These are phyloP conservation scores for Jacaranda copaia DNA, from an alignment of 257 asterid species.

Conservation along the genomic window DNA sequence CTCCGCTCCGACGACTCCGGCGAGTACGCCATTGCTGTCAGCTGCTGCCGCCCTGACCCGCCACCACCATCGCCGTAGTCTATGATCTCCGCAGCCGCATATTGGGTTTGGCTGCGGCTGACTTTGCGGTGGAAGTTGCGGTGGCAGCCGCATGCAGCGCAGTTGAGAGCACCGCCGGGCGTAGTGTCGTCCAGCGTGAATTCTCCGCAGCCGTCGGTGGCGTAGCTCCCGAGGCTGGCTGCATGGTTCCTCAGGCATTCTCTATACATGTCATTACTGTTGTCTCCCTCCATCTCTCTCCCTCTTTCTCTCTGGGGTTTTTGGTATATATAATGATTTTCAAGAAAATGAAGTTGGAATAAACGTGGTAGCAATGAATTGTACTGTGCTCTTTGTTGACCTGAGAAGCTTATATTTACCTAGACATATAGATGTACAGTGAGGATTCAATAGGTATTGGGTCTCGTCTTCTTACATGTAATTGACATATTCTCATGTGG, in stretches of 20 bases:
- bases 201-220: slow-evolving; percentile 87
- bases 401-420: slow-evolving; percentile 19
- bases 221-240: slow-evolving; percentile 81
- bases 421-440: background rate
- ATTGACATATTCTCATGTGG: slow-evolving; percentile 26
- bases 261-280: slow-evolving; percentile 43
- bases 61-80: slow-evolving; percentile 38
- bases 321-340: slow-evolving; percentile 28
- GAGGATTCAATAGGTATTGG: background rate
- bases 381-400: slow-evolving; percentile 36
- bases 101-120: slow-evolving; percentile 20
- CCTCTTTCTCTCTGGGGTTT: slow-evolving; percentile 25
- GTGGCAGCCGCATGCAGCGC: slow-evolving; percentile 89
- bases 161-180: slow-evolving; percentile 38
- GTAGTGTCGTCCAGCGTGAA: slow-evolving; percentile 48
- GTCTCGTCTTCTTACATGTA: background rate
- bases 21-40: slow-evolving; percentile 24
- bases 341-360: slow-evolving; percentile 12
- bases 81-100: slow-evolving; percentile 24
- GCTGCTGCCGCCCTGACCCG: background rate
- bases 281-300: slow-evolving; percentile 57
- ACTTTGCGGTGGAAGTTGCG: slow-evolving; percentile 71
- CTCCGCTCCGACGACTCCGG: slow-evolving; percentile 41
- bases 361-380: slow-evolving; percentile 60
- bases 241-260: slow-evolving; percentile 84